Evolutionary conservation across 495 filamentous ascomycete genomes (phyloP).

Genomic region (Clavariopsis aquatica): DNA sequence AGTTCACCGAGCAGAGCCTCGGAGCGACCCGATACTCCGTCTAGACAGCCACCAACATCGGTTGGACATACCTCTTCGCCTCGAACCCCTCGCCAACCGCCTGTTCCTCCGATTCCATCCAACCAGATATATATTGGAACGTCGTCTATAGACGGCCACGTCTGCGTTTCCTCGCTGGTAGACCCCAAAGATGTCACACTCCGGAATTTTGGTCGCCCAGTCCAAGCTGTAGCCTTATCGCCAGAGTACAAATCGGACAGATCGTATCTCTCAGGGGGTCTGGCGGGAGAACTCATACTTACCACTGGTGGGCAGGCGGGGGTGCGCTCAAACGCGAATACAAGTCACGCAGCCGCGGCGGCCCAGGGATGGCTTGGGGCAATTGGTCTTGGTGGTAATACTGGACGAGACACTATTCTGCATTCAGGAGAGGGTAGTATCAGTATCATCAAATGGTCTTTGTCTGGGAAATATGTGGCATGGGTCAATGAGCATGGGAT

Average conservation of each 20-base stretch:
- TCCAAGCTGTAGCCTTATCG: conserved; percentile 85
- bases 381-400: conserved; percentile 73
- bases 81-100: conserved; percentile 52
- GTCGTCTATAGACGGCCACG: conserved; percentile 92
- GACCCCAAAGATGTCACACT: conserved; percentile 79
- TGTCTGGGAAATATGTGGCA: conserved; percentile 84
- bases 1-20: conserved; percentile 54
- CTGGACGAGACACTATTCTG: conserved; percentile 81
- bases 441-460: conserved; percentile 86
- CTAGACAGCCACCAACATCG: conserved; percentile 50
- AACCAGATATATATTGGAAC: conserved; percentile 91
- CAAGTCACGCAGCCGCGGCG: conserved; percentile 72
- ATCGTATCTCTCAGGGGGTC: conserved; percentile 84
- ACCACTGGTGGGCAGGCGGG: conserved; percentile 79
- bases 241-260: conserved; percentile 89
- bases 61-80: conserved; percentile 49
- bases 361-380: conserved; percentile 90
- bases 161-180: conserved; percentile 81
- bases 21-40: conserved; percentile 48
- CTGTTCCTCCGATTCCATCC: conserved; percentile 67
- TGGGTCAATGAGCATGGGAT: conserved; percentile 97
- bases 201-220: conserved; percentile 88
- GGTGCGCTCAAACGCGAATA: conserved; percentile 75
- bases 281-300: conserved; percentile 86
- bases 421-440: conserved; percentile 93